Evolutionary conservation across 2,329 filamentous ascomycete species (phyloP), one percentile per base, ranked within the genome.

Genomic region (Aspergillus thermomutatus): DNA sequence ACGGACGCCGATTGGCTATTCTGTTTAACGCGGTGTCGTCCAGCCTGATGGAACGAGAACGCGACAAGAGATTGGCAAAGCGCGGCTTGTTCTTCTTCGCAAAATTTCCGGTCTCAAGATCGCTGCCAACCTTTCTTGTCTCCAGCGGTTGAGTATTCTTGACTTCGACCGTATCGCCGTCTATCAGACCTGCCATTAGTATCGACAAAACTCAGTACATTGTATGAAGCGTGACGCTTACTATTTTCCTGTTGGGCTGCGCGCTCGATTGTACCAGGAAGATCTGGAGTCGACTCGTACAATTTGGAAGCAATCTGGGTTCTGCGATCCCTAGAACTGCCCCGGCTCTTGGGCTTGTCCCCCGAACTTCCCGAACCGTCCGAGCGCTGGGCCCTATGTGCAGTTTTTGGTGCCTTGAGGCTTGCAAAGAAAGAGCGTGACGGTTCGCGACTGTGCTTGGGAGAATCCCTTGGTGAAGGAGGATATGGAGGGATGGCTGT

Each of bases 341-440:
- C 75, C 41, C 75, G 72, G 57, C 76, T 80, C 60, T 69, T 72
- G 1, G 75, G 67, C 19, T 68, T 71, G 14, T 76, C 74, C 17
- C 64, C 65, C 0, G 67, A 72, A 51, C 73, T 69, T 21, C 68
- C 68, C 10, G 71, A 74, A 43, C 70, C 66, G 55, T 79, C 77
- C 21, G 76, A 77, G 34, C 67, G 64, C 37, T 77, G 74, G 34
- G 76, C 59, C 55, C 68, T 70, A 51, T 79, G 76, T 1, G 75
- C 76, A 11, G 76, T 74, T 60, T 77, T 77, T 3, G 76, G 76
- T 5, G 77, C 77, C 65, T 78, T 79, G 46, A 80, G 67, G 55
- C 72, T 79, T 11, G 76, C 74, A 57, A 80, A 79, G 54, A 80
- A 79, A 3, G 76, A 78, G 50, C 72, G 75, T 3, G 77, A 80